phyloP scores from a whole-genome alignment of 1,139 yeast species.

The Suhomyces ambrosiae region DNA sequence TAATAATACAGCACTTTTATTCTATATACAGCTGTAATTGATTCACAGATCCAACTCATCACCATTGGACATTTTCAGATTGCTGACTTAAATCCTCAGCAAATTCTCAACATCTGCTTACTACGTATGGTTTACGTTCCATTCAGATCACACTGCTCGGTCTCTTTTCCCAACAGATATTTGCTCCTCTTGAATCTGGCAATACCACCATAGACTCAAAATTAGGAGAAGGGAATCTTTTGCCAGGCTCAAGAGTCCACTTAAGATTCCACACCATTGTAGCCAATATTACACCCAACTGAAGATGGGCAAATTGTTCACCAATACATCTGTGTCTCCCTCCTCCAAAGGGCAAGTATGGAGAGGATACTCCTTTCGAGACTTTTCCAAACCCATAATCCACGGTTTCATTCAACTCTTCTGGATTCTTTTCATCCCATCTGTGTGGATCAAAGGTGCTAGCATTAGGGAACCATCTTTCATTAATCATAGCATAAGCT shows the following conservation, averaged over 20 bases:
- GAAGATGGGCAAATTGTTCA: conserved; percentile 94
- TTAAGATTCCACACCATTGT: conserved; percentile 73
- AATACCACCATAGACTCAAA: conserved; percentile 91
- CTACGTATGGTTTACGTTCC: conserved; percentile 42
- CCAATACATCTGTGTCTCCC: conserved; percentile 99
- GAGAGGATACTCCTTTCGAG: conserved; percentile 91
- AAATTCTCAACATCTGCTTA: background rate
- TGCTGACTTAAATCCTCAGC: background rate
- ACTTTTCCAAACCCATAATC: conserved; percentile 96
- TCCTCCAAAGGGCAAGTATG: conserved; percentile 97
- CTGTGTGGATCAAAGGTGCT: conserved; percentile 75
- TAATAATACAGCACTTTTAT: too few relatives aligned
- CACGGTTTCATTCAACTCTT: conserved; percentile 45
- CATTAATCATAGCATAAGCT: conserved; percentile 82
- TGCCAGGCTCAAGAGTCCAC: conserved; percentile 68
- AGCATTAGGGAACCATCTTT: conserved; percentile 76
- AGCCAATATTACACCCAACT: conserved; percentile 80
- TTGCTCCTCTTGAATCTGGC: conserved; percentile 72
- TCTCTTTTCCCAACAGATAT: conserved; percentile 74
- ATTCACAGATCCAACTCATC: too few relatives aligned
- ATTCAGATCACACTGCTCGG: conserved; percentile 5
- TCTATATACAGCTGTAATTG: too few relatives aligned
- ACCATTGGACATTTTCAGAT: too few relatives aligned
- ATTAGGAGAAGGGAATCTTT: conserved; percentile 72
- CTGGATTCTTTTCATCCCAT: conserved; percentile 57